A percentile compares a stretch with the other conserved stretches of the same genome.
These are phyloP conservation scores for Emmonsia crescens DNA, from an alignment of 2,329 filamentous ascomycete species.

Conservation along the genomic window DNA sequence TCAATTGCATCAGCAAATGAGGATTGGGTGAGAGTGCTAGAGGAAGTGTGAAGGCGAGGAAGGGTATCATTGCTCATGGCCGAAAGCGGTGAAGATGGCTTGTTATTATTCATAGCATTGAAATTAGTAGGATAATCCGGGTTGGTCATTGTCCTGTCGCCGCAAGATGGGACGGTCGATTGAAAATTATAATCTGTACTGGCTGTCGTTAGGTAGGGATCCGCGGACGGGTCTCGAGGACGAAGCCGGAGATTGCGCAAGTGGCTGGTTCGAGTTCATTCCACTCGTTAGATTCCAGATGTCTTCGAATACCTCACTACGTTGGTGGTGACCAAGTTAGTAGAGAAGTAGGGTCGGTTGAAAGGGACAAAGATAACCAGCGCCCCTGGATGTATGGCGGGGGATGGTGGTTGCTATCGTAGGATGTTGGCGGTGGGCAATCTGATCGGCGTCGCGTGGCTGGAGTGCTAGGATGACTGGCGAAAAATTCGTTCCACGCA, in stretches of 20 bases:
- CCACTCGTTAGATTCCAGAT: background rate
- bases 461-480: background rate
- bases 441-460: constrained; percentile 1
- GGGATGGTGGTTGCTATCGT: background rate
- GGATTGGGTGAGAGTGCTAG: constrained; percentile 13
- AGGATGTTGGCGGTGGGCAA: background rate
- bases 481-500: background rate
- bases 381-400: background rate
- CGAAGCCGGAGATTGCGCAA: background rate
- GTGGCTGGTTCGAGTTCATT: background rate
- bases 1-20: constrained; percentile 9
- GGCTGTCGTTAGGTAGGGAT: background rate
- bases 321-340: background rate
- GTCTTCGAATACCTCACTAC: background rate
- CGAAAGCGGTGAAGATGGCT: background rate
- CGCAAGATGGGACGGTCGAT: background rate
- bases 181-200: background rate
- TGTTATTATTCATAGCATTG: background rate
- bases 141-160: background rate
- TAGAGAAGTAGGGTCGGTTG: too few species aligned
- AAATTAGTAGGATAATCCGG: background rate
- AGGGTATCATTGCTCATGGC: background rate
- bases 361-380: background rate
- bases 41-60: constrained; percentile 7
- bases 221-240: background rate